Conservation (phyloP, 768 basidiomycete genomes). For the Termitomyces heimii region DNA sequence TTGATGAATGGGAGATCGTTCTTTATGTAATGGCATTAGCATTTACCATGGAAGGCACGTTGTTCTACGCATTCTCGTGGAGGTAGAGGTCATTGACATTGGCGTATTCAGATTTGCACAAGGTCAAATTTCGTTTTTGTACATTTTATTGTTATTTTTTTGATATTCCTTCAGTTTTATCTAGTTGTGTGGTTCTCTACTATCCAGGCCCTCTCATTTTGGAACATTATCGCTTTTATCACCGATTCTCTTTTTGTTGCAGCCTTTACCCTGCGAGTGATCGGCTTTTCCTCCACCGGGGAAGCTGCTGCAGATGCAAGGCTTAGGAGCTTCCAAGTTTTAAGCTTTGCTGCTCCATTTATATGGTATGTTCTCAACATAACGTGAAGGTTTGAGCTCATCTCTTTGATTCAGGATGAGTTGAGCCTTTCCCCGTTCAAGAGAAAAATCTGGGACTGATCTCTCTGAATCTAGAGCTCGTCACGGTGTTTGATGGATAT, state of each 20-base stretch:
- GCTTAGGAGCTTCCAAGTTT: conserved; percentile 77
- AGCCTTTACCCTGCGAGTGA: conserved; percentile 71
- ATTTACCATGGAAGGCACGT: conserved; percentile 73
- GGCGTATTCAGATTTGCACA: conserved; percentile 41
- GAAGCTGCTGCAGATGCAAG: conserved; percentile 33
- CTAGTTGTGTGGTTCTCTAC: conserved; percentile 71
- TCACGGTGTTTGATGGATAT: conserved; percentile 78
- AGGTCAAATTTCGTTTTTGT: conserved; percentile 27
- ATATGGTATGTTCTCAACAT: conserved; percentile 57
- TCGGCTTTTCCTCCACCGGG: conserved; percentile 38
- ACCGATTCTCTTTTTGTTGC: conserved; percentile 69
- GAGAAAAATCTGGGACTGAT: neutral
- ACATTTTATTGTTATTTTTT: neutral
- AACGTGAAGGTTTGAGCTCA: neutral
- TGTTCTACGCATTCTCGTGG: neutral
- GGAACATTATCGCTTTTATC: conserved; percentile 62
- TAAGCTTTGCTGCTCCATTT: conserved; percentile 84
- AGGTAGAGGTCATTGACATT: neutral
- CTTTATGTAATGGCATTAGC: conserved; percentile 77
- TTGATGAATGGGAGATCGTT: conserved; percentile 77
- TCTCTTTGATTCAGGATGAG: conserved; percentile 60
- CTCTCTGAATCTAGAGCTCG: conserved; percentile 43
- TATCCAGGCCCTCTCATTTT: conserved; percentile 78
- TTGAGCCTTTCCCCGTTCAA: conserved; percentile 29
- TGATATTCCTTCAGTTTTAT: conserved; percentile 42